These are phyloP conservation scores for Cutaneotrichosporon sp. DNA, from an alignment of 1,284 basidiomycete genomes.

Conservation along the genomic window DNA sequence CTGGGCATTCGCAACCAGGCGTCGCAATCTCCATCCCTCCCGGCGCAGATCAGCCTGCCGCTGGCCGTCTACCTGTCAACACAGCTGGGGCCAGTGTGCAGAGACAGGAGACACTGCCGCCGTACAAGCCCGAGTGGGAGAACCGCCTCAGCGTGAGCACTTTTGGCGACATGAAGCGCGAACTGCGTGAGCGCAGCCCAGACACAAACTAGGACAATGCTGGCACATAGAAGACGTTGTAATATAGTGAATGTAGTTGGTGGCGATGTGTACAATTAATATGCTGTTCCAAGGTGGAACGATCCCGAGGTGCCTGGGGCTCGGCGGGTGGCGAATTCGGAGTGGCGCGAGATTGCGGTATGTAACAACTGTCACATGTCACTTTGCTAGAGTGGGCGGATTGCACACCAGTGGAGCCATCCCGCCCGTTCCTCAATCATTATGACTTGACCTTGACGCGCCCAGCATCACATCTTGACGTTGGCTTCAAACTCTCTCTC, in stretches of 20 bases:
- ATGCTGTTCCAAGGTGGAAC: too few relatives aligned
- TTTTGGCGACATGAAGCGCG: conserved; percentile 6
- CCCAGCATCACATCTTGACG: too few relatives aligned
- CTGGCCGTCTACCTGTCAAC: not conserved
- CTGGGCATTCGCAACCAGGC: not conserved
- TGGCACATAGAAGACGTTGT: not conserved
- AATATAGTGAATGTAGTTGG: too few relatives aligned
- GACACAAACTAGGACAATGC: not conserved
- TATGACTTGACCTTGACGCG: too few relatives aligned
- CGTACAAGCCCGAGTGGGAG: conserved; percentile 5
- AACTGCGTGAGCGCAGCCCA: not conserved
- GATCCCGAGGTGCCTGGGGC: not conserved
- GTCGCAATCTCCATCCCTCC: not conserved
- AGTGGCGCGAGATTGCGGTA: conserved; percentile 6
- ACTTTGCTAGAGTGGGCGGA: too few relatives aligned
- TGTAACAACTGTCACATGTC: not conserved
- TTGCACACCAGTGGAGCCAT: too few relatives aligned
- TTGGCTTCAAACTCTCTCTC: too few relatives aligned
- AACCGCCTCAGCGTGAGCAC: not conserved
- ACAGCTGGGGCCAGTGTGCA: not conserved
- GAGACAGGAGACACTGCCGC: not conserved
- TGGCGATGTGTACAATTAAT: too few relatives aligned
- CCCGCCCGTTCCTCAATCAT: too few relatives aligned
- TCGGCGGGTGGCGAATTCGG: conserved; percentile 1
- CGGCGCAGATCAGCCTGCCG: not conserved